Evolutionary conservation across 169 alveolate species (phyloP).

Genomic region (Cyclospora cayetanensis): DNA sequence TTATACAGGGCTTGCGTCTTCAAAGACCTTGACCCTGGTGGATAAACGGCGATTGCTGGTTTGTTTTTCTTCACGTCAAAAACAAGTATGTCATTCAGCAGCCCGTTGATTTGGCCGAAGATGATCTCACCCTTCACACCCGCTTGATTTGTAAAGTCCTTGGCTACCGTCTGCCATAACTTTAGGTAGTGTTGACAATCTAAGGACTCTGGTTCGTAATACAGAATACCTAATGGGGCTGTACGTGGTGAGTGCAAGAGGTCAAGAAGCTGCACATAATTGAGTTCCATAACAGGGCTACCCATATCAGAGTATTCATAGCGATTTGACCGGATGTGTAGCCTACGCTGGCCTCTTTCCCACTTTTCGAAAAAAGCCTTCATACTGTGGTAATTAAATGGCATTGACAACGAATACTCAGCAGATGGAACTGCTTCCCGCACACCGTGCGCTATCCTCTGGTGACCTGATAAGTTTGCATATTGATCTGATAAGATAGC

Average conservation of each 20-base stretch:
- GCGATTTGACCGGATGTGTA: constrained; percentile 41
- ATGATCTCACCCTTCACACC: not conserved
- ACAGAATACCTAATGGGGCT: constrained; percentile 2
- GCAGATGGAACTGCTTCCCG: constrained; percentile 9
- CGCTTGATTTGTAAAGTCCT: not conserved
- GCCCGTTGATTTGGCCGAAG: not conserved
- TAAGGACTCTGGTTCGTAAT: constrained; percentile 30
- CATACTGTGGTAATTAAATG: constrained; percentile 8
- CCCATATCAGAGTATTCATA: not conserved
- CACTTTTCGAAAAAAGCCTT: not conserved
- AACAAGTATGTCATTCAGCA: not conserved
- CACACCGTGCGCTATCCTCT: not conserved
- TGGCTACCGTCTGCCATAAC: constrained; percentile 4
- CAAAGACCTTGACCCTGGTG: constrained; percentile 5
- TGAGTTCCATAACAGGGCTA: constrained; percentile 16
- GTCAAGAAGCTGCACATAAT: not conserved
- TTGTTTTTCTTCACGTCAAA: not conserved
- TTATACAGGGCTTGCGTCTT: not conserved
- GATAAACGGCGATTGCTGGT: constrained; percentile 28
- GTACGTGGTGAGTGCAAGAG: not conserved
- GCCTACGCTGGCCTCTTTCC: not conserved
- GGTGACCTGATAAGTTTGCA: not conserved
- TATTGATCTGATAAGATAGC: not conserved
- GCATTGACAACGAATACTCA: constrained; percentile 44
- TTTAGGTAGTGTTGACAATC: constrained; percentile 6